Evolutionary conservation across 2,329 filamentous ascomycete genomes (phyloP).

Genomic region (Botrytis porri): DNA sequence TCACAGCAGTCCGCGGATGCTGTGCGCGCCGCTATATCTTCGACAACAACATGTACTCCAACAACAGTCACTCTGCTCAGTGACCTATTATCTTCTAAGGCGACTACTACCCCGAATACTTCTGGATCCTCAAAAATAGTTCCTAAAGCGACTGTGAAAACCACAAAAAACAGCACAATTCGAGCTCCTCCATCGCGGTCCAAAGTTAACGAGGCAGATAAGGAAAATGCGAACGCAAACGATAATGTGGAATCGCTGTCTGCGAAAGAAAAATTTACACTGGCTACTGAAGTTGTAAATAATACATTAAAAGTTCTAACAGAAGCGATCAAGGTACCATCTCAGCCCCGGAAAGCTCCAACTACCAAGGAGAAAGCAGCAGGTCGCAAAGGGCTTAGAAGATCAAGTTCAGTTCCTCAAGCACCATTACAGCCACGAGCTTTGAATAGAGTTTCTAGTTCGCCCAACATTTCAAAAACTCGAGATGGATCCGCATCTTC

Average conservation of each 20-base stretch:
- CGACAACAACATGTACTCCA: constrained; percentile 48
- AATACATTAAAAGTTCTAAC: constrained; percentile 63
- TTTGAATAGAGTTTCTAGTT: constrained; percentile 59
- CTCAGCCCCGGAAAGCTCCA: constrained; percentile 25
- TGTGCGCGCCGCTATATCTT: constrained; percentile 47
- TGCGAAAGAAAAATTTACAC: constrained; percentile 58
- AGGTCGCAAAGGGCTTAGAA: constrained; percentile 45
- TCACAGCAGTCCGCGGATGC: constrained; percentile 44
- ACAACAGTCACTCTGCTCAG: constrained; percentile 46
- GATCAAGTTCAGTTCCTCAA: constrained; percentile 57
- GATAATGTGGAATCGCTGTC: constrained; percentile 43
- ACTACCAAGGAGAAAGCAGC: constrained; percentile 42
- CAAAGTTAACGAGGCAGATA: constrained; percentile 28
- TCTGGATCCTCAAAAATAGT: constrained; percentile 11
- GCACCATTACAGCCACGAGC: constrained; percentile 60
- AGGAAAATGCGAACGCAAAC: constrained; percentile 36
- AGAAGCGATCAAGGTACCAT: constrained; percentile 57
- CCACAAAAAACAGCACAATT: constrained; percentile 13
- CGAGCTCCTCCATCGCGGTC: constrained; percentile 27
- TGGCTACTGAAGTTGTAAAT: constrained; percentile 74
- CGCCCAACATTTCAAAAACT: constrained; percentile 51
- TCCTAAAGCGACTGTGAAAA: constrained; percentile 21
- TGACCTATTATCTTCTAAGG: constrained; percentile 44
- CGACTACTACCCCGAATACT: constrained; percentile 27
- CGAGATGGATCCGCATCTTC: constrained; percentile 41